Evolutionary conservation across 2,329 filamentous ascomycete species (phyloP), one percentile per base, ranked within the genome.

Genomic region (Ophiostoma piceae): DNA sequence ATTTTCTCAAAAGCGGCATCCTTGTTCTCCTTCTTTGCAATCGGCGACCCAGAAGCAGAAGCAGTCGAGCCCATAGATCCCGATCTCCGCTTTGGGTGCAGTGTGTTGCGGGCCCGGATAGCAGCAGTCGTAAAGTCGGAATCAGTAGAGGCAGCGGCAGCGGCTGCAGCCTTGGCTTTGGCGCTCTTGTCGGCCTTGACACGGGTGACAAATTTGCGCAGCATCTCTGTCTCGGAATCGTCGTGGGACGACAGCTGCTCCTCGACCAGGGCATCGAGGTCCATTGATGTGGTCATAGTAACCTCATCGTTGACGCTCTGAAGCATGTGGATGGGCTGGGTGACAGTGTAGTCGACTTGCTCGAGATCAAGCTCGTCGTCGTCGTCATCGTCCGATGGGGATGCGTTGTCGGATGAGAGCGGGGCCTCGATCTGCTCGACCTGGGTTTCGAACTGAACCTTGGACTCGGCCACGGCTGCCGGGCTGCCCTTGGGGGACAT

Each of bases 171-270:
- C 7, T 73, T 72, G 1, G 76, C 77, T 68, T 77, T 77, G 32
- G 78, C 78, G 67, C 72, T 77, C 73, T 77, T 79, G 69, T 76
- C 76, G 1, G 77, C 78, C 68, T 74, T 73, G 19, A 77, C 76
- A 16, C 78, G 77, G 35, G 76, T 77, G 39, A 80, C 75, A 71
- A 79, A 79, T 62, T 76, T 76, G 37, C 76, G 75, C 22, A 79
- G 74, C 75, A 79, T 74, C 35, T 78, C 77, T 0, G 76, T 76
- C 43, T 79, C 77, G 0, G 77, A 78, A 65, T 79, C 78, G 1
- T 77, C 76, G 26, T 78, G 75, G 0, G 72, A 54, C 1, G 71
- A 73, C 5, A 69, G 65, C 22, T 70, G 69, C 32, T 69, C 66
- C 12, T 71, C 68, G 1, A 57, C 57, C 11, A 67, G 29, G 26